Conservation (phyloP, 495 filamentous ascomycete species). For the Penicillium ochrochloron region DNA sequence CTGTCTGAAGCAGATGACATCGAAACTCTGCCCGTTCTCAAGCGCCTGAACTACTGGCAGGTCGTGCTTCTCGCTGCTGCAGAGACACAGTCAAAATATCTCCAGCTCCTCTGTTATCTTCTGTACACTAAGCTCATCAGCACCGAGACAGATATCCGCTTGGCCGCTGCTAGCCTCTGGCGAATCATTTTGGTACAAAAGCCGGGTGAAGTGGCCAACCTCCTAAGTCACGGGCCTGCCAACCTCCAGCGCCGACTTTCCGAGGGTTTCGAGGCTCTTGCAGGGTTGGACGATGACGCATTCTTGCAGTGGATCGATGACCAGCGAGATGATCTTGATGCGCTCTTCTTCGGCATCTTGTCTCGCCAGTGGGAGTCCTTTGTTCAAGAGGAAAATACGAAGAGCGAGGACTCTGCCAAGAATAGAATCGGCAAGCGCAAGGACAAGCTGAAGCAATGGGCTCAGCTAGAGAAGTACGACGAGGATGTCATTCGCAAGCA, state of each 20-base stretch:
- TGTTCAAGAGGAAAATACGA: constrained; percentile 75
- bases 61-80: constrained; percentile 80
- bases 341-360: constrained; percentile 76
- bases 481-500: constrained; percentile 78
- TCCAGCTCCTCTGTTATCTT: constrained; percentile 85
- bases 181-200: constrained; percentile 92
- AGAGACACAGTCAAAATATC: constrained; percentile 72
- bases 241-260: constrained; percentile 73
- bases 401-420: constrained; percentile 71
- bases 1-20: constrained; percentile 80
- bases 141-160: constrained; percentile 63
- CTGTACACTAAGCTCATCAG: constrained; percentile 84
- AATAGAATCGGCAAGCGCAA: constrained; percentile 71
- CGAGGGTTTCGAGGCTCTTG: constrained; percentile 79
- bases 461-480: constrained; percentile 62
- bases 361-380: constrained; percentile 85
- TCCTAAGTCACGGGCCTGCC: constrained; percentile 70
- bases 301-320: constrained; percentile 90
- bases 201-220: constrained; percentile 73
- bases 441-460: constrained; percentile 82
- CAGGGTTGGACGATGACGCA: constrained; percentile 81
- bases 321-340: constrained; percentile 78
- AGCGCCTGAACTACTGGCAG: constrained; percentile 94
- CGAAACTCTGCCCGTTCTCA: constrained; percentile 69
- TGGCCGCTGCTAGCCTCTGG: constrained; percentile 82